Evolutionary conservation across 176 grass and related monocot genomes (phyloP).

Genomic region (Bromus sterilis): DNA sequence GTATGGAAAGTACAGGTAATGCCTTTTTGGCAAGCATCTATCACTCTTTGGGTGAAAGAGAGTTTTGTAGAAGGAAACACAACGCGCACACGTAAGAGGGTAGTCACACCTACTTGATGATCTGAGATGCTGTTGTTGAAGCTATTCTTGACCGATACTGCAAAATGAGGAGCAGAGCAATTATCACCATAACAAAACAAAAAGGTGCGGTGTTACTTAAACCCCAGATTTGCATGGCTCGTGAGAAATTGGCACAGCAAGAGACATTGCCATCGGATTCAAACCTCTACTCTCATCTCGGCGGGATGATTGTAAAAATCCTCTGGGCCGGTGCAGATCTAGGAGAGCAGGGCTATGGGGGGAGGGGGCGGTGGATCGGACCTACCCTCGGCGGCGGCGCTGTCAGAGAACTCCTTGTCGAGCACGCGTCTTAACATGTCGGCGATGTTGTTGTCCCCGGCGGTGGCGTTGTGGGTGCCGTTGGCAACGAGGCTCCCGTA

Average conservation of each 20-base stretch:
- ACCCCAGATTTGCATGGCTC: not conserved
- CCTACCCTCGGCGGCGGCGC: constrained; percentile 70
- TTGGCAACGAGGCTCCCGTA: constrained; percentile 69
- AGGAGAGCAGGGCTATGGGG: not conserved
- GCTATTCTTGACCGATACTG: constrained; percentile 83
- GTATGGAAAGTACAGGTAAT: too few species aligned
- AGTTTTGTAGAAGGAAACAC: not conserved
- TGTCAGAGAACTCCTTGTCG: constrained; percentile 97
- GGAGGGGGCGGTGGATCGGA: not conserved
- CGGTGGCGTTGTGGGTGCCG: constrained; percentile 45
- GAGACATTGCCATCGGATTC: not conserved
- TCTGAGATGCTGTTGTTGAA: constrained; percentile 98
- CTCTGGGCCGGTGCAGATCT: constrained; percentile 18
- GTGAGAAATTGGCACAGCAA: not conserved
- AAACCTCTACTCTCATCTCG: not conserved
- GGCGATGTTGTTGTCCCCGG: constrained; percentile 78
- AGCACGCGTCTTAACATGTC: constrained; percentile 96
- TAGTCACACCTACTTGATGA: constrained; percentile 99
- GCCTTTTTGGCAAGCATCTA: too few species aligned
- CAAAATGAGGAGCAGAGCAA: constrained; percentile 14
- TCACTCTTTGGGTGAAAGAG: not conserved
- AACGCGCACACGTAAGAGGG: constrained; percentile 26
- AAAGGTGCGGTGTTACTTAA: not conserved
- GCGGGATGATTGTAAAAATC: not conserved
- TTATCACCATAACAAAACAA: not conserved